Percentiles rank a stretch among this genome's conserved stretches.
These are phyloP conservation scores for Arachis hypogaea DNA, from an alignment of 306 rosid genomes.

Conservation along the genomic window DNA sequence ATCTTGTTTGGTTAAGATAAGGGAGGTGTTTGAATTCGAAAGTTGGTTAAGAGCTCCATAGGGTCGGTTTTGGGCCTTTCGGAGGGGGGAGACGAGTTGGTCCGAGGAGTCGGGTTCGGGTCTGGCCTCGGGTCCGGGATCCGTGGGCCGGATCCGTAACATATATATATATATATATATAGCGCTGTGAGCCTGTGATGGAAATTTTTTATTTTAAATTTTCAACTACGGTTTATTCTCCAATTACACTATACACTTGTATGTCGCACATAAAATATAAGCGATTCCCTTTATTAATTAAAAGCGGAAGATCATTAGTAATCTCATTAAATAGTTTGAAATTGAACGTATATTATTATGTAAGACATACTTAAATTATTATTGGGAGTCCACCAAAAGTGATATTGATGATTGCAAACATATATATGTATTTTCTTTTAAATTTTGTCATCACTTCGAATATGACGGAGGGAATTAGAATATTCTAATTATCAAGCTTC, in stretches of 20 bases:
- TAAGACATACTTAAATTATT: conserved; percentile 21
- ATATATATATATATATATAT: no score
- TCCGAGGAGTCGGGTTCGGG: no score
- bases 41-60: no score
- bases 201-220: not conserved
- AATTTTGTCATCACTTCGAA: conserved; percentile 16
- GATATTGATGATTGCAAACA: no score
- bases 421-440: not conserved
- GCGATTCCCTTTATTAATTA: not conserved
- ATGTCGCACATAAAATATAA: no score
- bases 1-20: no score
- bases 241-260: not conserved
- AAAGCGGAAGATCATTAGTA: conserved; percentile 1
- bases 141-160: no score
- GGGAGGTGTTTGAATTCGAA: no score
- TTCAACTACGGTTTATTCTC: not conserved
- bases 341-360: conserved; percentile 1
- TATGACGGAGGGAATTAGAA: not conserved
- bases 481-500: not conserved
- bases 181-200: not conserved
- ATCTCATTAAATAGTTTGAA: conserved; percentile 14
- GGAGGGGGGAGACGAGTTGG: no score
- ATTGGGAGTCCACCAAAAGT: not conserved
- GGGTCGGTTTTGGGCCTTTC: no score
- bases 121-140: no score